Evolutionary conservation across 805 yeast genomes (phyloP).

Genomic region (Pichia ethanolica): DNA sequence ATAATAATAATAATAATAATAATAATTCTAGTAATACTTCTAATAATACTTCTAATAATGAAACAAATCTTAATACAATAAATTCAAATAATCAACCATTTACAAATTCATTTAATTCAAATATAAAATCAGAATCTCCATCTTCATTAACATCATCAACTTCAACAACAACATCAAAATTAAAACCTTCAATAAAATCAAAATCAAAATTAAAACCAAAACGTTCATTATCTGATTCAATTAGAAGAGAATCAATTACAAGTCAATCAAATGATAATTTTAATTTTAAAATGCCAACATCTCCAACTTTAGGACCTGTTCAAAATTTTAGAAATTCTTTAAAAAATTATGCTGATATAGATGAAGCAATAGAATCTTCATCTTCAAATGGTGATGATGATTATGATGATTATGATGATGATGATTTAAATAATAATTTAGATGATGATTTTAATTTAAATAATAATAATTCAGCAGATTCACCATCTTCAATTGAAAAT

Average conservation of each 20-base stretch:
- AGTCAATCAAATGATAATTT: slow-evolving; percentile 34
- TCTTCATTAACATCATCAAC: not conserved
- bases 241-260: slow-evolving; percentile 48
- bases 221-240: not conserved
- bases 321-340: slow-evolving; percentile 25
- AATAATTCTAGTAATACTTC: not conserved
- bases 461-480: slow-evolving; percentile 5
- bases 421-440: slow-evolving; percentile 12
- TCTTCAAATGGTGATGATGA: slow-evolving; percentile 35
- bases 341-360: slow-evolving; percentile 26
- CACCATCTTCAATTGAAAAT: slow-evolving; percentile 1
- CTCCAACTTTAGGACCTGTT: slow-evolving; percentile 27
- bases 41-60: not conserved
- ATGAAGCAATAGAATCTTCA: slow-evolving; percentile 33
- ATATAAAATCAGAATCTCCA: not conserved
- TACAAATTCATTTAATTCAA: not conserved
- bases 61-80: not conserved
- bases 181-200: not conserved
- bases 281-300: slow-evolving; percentile 36
- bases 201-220: not conserved
- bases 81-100: not conserved
- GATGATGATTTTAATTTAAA: slow-evolving; percentile 11
- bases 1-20: not conserved
- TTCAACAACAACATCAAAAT: no score
- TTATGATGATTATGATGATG: slow-evolving; percentile 16